phyloP scores from a whole-genome alignment of 768 basidiomycete genomes.

The Termitomyces bulborhizus region DNA sequence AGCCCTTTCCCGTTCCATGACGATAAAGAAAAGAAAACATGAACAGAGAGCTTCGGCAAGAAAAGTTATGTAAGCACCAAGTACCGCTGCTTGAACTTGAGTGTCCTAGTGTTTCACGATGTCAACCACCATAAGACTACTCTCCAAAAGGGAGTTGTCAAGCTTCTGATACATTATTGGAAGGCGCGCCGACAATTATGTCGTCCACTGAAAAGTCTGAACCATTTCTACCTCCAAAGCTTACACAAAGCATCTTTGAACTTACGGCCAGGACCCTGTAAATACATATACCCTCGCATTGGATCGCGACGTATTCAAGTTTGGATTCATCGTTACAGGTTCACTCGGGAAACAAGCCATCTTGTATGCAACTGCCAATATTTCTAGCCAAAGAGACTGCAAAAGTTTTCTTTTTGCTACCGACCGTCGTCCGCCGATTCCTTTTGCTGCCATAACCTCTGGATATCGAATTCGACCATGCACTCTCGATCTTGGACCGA shows the following conservation, averaged over 20 bases:
- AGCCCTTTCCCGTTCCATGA: constrained; percentile 2
- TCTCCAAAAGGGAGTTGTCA: background rate
- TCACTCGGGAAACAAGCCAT: constrained; percentile 17
- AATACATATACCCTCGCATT: constrained; percentile 14
- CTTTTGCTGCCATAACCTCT: constrained; percentile 19
- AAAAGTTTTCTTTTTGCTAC: constrained; percentile 14
- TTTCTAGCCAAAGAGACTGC: constrained; percentile 12
- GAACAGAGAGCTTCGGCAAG: background rate
- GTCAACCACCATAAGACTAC: background rate
- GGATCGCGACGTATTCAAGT: constrained; percentile 17
- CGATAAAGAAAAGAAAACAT: constrained; percentile 8
- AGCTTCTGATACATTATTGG: background rate
- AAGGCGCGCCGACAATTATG: background rate
- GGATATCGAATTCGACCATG: constrained; percentile 14
- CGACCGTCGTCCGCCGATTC: constrained; percentile 12
- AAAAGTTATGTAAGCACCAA: constrained; percentile 7
- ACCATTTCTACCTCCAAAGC: constrained; percentile 17
- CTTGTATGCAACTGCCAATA: constrained; percentile 18
- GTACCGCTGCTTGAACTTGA: too few relatives aligned
- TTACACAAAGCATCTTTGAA: constrained; percentile 22
- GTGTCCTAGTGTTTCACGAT: too few relatives aligned
- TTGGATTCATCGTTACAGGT: constrained; percentile 3
- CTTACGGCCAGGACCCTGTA: constrained; percentile 15
- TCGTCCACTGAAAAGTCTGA: background rate
- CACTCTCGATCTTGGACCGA: constrained; percentile 14